Base-by-base conservation (phyloP, 352 stramenopile species). In the Peronospora destructor region DNA sequence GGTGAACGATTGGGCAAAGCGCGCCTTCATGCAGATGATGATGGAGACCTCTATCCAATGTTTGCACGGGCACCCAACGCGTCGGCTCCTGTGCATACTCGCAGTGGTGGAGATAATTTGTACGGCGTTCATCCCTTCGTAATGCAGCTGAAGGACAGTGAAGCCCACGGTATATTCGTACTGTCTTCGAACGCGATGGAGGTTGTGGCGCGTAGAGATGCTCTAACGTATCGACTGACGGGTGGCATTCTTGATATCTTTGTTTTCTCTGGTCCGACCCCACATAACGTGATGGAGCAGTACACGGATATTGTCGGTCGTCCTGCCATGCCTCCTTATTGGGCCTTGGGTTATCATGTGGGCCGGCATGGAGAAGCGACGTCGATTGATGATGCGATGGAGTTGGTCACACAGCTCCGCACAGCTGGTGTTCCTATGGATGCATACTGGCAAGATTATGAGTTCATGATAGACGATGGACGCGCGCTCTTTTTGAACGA, bases 151-250 rank as follows among this genome's bases (percentile, higher is more conserved):
- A 71, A 87, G 17, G 25, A 84, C 7, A 48, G 69, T 0, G 54
- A 37, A 34, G 71, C 85, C 0, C 79, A 95, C 30, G 86, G 85
- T 4, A 51, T 91, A 13, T 91, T 91, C 30, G 49, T 96, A 42
- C 51, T 78, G 0, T 89, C 84, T 30, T 85, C 78, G 0, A 94
- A 94, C 33, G 86, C 82, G 1, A 91, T 96, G 76, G 86, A 96
- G 53, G 79, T 91, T 2, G 64, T 88, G 26, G 68, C 77, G 14
- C 79, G 80, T 36, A 55, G 58, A 1, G 34, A 71, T 17, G 73
- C 81, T 4, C 46, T 95, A 11, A 93, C 84, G 12, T 94, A 89
- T 52, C 79, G 84, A 5, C 56, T 80, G 0, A 87, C 79, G 0
- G 86, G 86, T 21, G 86, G 86, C 19, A 59, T 96, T 21, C 23